A percentile compares a stretch with the other conserved stretches of the same genome.
Evolutionary conservation across 2,329 filamentous ascomycete genomes (phyloP).

Genomic region (Emmonsia crescens): DNA sequence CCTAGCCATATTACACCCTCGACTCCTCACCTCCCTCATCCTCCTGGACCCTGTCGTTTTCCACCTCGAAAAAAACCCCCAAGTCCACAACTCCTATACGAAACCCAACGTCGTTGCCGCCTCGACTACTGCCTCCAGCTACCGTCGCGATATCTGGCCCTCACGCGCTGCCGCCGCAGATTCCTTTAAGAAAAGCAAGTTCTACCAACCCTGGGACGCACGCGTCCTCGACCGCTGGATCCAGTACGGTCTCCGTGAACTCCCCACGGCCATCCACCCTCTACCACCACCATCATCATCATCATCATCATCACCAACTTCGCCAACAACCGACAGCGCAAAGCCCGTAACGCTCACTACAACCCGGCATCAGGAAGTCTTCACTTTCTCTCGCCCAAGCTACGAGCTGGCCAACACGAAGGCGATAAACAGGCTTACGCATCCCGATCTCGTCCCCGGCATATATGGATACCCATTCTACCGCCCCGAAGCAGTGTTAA

Average conservation of each 20-base stretch:
- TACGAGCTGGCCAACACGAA: conserved; percentile 42
- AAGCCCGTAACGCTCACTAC: conserved; percentile 60
- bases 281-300: conserved; percentile 39
- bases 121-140: conserved; percentile 48
- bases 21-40: conserved; percentile 63
- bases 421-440: conserved; percentile 32
- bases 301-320: conserved; percentile 70
- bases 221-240: conserved; percentile 68
- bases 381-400: conserved; percentile 38
- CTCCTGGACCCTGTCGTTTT: conserved; percentile 78
- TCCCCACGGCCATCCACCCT: conserved; percentile 47
- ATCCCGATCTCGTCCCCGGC: conserved; percentile 34
- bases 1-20: conserved; percentile 65
- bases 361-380: conserved; percentile 76
- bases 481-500: conserved; percentile 29
- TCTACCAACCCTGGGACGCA: conserved; percentile 74
- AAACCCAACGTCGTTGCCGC: conserved; percentile 21
- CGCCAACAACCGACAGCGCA: conserved; percentile 24
- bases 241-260: conserved; percentile 60
- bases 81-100: conserved; percentile 32
- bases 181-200: conserved; percentile 56
- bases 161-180: conserved; percentile 57
- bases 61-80: conserved; percentile 24
- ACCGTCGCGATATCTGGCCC: conserved; percentile 72
- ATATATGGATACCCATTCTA: conserved; percentile 33